Evolutionary conservation across 352 stramenopile genomes (phyloP), one percentile per base, ranked within the genome.

Genomic region (Pythium aristosporum): DNA sequence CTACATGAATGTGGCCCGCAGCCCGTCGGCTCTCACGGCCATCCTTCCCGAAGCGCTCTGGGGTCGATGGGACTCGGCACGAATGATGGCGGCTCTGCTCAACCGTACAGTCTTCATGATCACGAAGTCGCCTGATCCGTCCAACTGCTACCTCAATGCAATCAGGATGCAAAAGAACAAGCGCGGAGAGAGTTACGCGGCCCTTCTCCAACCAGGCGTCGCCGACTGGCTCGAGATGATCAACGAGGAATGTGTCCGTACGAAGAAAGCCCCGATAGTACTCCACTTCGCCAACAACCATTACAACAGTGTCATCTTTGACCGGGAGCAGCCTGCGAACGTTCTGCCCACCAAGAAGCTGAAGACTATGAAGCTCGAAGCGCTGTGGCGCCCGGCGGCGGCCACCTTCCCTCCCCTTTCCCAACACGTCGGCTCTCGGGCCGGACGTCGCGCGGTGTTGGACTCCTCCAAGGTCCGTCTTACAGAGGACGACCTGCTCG

Each of bases 81-180:
- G 58, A 0, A 23, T 65, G 2, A 13, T 56, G 30, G 47, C 58
- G 0, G 59, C 58, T 13, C 48, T 12, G 0, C 58, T 65, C 1
- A n/a, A 49, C 3, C 47, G 58, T 0, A 23, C 21, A 0, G 53
- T 65, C 18, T 65, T 39, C 32, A 25, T 65, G 4, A 42, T 65
- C 5, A n/a, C 18, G 2, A 9, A 44, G 6, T 46, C 48, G 1
- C 16, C 4, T 3, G 28, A 53, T n/a, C 16, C 37, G 1, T 3
- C 39, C 8, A 37, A 16, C 13, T 16, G 36, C 13, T 13, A 44
- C 23, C 58, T 54, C 43, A 3, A 54, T 2, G 30, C 54, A 1
- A 54, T 53, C 43, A 1, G 15, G 1, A 30, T 43, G 0, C 55
- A 62, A 21, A 42, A 43, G 1, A 46, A 47, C 30, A n/a, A 46